phyloP scores from a whole-genome alignment of 2,329 filamentous ascomycete genomes.

The Sporothrix pallida region DNA sequence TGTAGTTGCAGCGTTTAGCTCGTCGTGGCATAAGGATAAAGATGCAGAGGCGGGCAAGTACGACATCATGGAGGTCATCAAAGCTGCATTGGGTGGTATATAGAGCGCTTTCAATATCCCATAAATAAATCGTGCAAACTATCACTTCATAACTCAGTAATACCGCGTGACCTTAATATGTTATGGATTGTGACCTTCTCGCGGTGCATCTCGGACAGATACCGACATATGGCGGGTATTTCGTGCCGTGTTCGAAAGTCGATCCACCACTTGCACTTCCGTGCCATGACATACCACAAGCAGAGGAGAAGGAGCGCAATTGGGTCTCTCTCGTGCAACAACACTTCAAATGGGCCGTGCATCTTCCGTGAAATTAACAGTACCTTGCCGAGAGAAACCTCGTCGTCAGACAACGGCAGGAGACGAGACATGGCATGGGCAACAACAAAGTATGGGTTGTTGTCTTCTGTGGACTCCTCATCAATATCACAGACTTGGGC shows the following conservation, averaged over 20 bases:
- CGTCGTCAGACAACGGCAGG: not conserved
- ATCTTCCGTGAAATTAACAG: conserved; percentile 15
- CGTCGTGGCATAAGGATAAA: not conserved
- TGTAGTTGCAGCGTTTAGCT: conserved; percentile 2
- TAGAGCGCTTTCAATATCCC: not conserved
- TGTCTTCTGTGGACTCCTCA: conserved; percentile 18
- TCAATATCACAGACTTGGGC: conserved; percentile 41
- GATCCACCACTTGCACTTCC: conserved; percentile 35
- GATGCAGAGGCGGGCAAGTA: not conserved
- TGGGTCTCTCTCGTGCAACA: conserved; percentile 31
- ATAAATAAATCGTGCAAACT: too few species aligned
- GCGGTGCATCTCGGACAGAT: conserved; percentile 30
- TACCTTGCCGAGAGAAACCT: not conserved
- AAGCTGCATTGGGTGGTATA: not conserved
- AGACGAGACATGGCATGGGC: conserved; percentile 33
- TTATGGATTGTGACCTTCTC: conserved; percentile 4
- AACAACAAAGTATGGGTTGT: conserved; percentile 31
- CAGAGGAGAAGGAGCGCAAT: conserved; percentile 31
- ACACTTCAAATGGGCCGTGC: conserved; percentile 16
- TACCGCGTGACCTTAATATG: too few species aligned
- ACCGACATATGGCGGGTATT: conserved; percentile 33
- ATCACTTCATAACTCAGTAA: too few species aligned
- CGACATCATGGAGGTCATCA: not conserved
- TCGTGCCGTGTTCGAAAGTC: conserved; percentile 34
- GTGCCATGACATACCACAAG: conserved; percentile 34